phyloP scores from a whole-genome alignment of 1,139 yeast species.

The Protomyces inundatus region DNA sequence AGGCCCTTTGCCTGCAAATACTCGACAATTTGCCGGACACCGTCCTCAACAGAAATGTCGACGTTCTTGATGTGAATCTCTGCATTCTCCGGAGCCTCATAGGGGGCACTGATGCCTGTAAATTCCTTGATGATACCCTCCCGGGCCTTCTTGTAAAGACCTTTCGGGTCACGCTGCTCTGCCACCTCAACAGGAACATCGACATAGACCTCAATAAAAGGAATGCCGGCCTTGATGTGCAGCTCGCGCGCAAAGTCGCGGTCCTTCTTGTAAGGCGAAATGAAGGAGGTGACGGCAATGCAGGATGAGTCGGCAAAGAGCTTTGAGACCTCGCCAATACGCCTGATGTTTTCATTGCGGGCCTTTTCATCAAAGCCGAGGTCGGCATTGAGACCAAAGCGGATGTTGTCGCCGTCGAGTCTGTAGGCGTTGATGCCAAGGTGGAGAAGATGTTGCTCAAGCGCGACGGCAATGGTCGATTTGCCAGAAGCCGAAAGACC shows the following conservation, averaged over 20 bases:
- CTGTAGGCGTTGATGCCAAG: slow-evolving; percentile 70
- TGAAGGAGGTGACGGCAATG: slow-evolving; percentile 81
- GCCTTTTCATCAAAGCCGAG: slow-evolving; percentile 87
- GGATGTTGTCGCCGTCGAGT: slow-evolving; percentile 88
- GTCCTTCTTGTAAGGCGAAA: slow-evolving; percentile 81
- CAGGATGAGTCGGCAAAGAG: slow-evolving; percentile 85
- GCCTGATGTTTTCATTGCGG: slow-evolving; percentile 87
- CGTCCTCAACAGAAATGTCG: slow-evolving; percentile 67
- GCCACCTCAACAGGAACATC: slow-evolving; percentile 93
- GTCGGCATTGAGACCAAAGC: slow-evolving; percentile 92
- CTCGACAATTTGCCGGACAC: slow-evolving; percentile 65
- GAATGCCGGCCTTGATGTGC: slow-evolving; percentile 67
- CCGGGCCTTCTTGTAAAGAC: slow-evolving; percentile 91
- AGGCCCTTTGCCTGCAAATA: slow-evolving; percentile 53
- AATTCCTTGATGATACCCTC: slow-evolving; percentile 82
- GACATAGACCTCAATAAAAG: slow-evolving; percentile 83
- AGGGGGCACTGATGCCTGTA: slow-evolving; percentile 93
- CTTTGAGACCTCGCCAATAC: slow-evolving; percentile 90
- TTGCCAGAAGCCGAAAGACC: slow-evolving; percentile 95
- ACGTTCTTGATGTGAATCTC: slow-evolving; percentile 78
- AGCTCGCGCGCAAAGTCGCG: slow-evolving; percentile 78
- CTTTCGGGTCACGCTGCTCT: slow-evolving; percentile 95
- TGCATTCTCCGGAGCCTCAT: slow-evolving; percentile 81
- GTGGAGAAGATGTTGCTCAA: slow-evolving; percentile 72
- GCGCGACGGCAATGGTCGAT: slow-evolving; percentile 86